Percentiles rank a stretch among this genome's conserved stretches.
These are phyloP conservation scores for Prunus dulcis DNA, from an alignment of 306 rosid species.

Conservation along the genomic window DNA sequence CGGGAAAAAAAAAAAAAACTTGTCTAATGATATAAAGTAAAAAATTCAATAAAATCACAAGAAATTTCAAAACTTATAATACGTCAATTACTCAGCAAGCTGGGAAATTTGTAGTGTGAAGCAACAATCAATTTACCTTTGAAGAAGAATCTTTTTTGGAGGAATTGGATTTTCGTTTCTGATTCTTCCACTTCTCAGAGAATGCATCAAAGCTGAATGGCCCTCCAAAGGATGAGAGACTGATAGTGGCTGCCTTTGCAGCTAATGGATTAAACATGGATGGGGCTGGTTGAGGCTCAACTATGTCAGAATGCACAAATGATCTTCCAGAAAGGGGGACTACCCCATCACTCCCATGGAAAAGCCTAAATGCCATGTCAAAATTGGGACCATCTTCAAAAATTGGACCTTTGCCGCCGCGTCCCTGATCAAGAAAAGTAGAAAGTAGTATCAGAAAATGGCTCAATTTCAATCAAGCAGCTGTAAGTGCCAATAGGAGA, in stretches of 20 bases:
- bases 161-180: constrained; percentile 67
- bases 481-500: not conserved
- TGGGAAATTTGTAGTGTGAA: not conserved
- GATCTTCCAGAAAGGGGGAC: constrained; percentile 83
- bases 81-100: not conserved
- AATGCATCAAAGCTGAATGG: constrained; percentile 84
- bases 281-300: constrained; percentile 41
- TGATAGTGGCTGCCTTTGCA: constrained; percentile 96
- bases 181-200: constrained; percentile 71
- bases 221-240: constrained; percentile 92
- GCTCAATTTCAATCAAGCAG: constrained; percentile 2
- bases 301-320: constrained; percentile 46
- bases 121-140: constrained; percentile 43
- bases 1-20: not conserved
- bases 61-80: not conserved
- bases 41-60: not conserved
- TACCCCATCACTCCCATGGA: constrained; percentile 92
- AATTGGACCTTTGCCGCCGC: constrained; percentile 89
- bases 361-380: constrained; percentile 91
- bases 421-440: constrained; percentile 45
- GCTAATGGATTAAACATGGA: constrained; percentile 88
- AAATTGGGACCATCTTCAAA: constrained; percentile 98
- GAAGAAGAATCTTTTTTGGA: constrained; percentile 73
- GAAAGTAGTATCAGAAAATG: constrained; percentile 14
- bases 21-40: not conserved